phyloP scores from a whole-genome alignment of 805 yeast species.

The Nakazawaea wickerhamii region DNA sequence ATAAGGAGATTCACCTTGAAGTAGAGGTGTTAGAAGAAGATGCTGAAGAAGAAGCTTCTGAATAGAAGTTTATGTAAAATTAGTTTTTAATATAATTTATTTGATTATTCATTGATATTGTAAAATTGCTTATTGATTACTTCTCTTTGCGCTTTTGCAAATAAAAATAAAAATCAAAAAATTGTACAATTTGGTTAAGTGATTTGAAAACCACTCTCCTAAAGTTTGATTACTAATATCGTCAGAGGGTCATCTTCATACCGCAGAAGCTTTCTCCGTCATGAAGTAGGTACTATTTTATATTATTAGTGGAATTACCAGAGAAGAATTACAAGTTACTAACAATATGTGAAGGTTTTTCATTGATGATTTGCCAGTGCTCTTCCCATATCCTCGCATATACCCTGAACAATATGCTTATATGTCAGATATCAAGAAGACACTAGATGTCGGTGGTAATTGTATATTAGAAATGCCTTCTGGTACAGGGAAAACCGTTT shows the following conservation, averaged over 20 bases:
- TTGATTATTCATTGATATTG: neutral
- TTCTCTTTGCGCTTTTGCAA: neutral
- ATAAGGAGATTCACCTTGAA: constrained; percentile 64
- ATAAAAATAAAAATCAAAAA: too few species aligned
- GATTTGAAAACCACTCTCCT: too few species aligned
- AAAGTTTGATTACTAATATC: too few species aligned
- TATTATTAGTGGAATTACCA: too few species aligned
- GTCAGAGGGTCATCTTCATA: too few species aligned
- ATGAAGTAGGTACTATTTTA: constrained; percentile 3
- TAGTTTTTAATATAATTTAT: neutral
- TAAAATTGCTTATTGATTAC: neutral
- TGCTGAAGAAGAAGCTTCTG: constrained; percentile 17
- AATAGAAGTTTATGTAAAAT: neutral
- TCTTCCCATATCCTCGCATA: constrained; percentile 93
- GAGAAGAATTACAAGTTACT: neutral
- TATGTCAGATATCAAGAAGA: constrained; percentile 92
- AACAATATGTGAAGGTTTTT: constrained; percentile 50
- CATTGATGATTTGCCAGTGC: constrained; percentile 92
- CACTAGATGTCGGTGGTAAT: constrained; percentile 94
- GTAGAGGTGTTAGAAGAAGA: constrained; percentile 36
- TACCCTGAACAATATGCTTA: constrained; percentile 98
- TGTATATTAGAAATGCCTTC: constrained; percentile 99
- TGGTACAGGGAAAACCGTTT: constrained; percentile 97
- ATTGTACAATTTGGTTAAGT: too few species aligned
- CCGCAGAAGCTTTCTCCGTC: too few species aligned